phyloP scores from a whole-genome alignment of 2,329 filamentous ascomycete species.

The Fusarium verticillioides region DNA sequence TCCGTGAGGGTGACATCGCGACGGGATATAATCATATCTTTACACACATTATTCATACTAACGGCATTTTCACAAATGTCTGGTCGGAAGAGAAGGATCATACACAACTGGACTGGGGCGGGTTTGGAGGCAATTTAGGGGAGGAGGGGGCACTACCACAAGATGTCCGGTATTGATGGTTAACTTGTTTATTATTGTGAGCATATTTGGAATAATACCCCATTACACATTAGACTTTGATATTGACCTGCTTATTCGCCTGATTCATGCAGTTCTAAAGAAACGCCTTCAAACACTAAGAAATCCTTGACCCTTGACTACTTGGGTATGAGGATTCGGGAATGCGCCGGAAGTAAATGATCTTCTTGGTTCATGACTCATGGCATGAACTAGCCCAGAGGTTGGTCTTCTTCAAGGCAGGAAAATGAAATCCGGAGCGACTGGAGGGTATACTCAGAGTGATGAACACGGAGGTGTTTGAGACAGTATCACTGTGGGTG shows the following conservation, averaged over 20 bases:
- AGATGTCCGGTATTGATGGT: constrained; percentile 40
- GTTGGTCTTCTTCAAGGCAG: background rate
- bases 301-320: background rate
- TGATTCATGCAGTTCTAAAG: background rate
- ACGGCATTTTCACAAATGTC: constrained; percentile 27
- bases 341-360: background rate
- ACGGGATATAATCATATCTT: constrained; percentile 30
- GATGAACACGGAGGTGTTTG: background rate
- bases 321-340: background rate
- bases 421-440: background rate
- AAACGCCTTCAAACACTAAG: background rate
- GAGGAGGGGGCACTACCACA: constrained; percentile 9
- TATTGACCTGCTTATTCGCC: background rate
- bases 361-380: background rate
- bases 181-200: constrained; percentile 40
- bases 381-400: background rate
- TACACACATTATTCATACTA: constrained; percentile 22
- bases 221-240: constrained; percentile 28
- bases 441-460: background rate
- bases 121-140: constrained; percentile 16
- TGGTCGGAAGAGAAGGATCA: constrained; percentile 20
- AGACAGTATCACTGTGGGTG: background rate
- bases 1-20: constrained; percentile 13
- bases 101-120: constrained; percentile 25
- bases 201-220: constrained; percentile 47